Evolutionary conservation across 2,329 filamentous ascomycete genomes (phyloP).

Genomic region (Didymella sp.): DNA sequence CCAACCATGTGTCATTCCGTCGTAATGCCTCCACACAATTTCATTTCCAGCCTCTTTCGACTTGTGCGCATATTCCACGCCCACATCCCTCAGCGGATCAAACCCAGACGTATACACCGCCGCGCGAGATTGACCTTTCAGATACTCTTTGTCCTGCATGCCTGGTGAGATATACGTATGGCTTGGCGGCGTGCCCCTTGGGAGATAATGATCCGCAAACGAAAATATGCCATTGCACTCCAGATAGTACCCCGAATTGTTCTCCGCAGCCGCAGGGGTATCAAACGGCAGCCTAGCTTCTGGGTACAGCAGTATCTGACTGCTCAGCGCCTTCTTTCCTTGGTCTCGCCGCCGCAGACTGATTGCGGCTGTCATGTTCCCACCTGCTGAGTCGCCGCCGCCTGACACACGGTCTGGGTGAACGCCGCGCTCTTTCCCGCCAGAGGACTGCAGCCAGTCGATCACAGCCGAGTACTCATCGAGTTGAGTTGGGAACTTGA

Average conservation of each 20-base stretch:
- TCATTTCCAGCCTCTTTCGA: slow-evolving; percentile 6
- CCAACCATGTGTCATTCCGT: slow-evolving; percentile 10
- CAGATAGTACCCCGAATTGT: background rate
- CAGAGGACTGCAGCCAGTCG: too few relatives aligned
- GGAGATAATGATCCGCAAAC: background rate
- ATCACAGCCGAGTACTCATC: too few relatives aligned
- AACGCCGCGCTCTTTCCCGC: too few relatives aligned
- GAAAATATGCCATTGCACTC: background rate
- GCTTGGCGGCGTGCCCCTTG: background rate
- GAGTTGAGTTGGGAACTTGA: too few relatives aligned
- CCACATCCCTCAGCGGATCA: slow-evolving; percentile 2
- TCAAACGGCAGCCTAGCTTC: too few relatives aligned
- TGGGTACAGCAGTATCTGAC: too few relatives aligned
- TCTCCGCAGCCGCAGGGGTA: too few relatives aligned
- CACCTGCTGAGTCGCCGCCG: too few relatives aligned
- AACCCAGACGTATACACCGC: slow-evolving; percentile 6
- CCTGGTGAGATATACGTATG: background rate
- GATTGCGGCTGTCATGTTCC: too few relatives aligned
- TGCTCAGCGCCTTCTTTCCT: too few relatives aligned
- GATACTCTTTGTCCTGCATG: slow-evolving; percentile 2
- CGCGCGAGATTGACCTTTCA: background rate
- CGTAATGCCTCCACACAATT: slow-evolving; percentile 11
- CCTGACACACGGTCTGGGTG: too few relatives aligned
- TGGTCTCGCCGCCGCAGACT: too few relatives aligned
- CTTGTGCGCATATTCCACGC: slow-evolving; percentile 8